These are phyloP conservation scores for Thielaviopsis ethacetica DNA, from an alignment of 2,329 filamentous ascomycete species.

Conservation along the genomic window DNA sequence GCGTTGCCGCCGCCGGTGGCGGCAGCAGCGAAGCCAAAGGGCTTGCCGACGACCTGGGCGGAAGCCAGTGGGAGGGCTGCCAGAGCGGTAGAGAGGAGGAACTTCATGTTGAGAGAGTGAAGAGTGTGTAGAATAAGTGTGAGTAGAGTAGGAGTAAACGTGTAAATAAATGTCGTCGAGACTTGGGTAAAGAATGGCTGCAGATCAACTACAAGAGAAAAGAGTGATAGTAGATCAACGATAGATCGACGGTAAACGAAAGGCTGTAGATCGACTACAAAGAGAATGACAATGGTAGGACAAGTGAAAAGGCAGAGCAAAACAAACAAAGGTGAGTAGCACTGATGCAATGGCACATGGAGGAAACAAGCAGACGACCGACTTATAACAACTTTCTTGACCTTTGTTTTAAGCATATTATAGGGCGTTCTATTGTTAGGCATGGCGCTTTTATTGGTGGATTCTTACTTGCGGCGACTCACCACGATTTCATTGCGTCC, in stretches of 20 bases:
- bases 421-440: no score
- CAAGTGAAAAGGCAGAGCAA: not conserved
- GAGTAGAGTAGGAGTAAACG: no score
- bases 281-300: not conserved
- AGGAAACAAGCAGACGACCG: no score
- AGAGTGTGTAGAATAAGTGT: no score
- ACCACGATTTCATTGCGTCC: no score
- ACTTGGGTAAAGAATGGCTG: no score
- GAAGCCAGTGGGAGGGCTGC: slow-evolving; percentile 14
- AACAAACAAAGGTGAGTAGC: not conserved
- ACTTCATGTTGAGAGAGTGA: not conserved
- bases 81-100: slow-evolving; percentile 1
- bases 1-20: slow-evolving; percentile 36
- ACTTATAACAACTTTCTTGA: no score
- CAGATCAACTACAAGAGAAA: not conserved
- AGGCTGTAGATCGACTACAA: not conserved
- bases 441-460: no score
- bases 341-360: no score
- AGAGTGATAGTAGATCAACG: not conserved
- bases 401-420: no score
- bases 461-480: no score
- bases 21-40: slow-evolving; percentile 20
- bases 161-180: not conserved
- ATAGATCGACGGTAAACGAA: not conserved
- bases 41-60: slow-evolving; percentile 18